Evolutionary conservation across 2,329 filamentous ascomycete species (phyloP), one percentile per base, ranked within the genome.

Genomic region (Trichothecium sympodiale): DNA sequence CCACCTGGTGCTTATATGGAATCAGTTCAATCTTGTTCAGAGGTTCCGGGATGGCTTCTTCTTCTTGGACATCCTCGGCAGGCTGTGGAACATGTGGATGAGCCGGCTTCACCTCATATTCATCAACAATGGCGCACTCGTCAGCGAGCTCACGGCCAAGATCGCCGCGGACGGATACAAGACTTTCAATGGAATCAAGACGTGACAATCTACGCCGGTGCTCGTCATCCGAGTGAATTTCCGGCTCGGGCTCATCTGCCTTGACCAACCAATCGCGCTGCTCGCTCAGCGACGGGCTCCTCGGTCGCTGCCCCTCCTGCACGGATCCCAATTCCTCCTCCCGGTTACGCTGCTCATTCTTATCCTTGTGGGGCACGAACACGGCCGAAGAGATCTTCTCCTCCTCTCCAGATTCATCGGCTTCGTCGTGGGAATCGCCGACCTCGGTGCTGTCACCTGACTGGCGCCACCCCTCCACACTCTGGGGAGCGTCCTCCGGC

Each of bases 1-100:
- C 91, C 37, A 98, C 91, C 60, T 98, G 91, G 60, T 98, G 91
- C 46, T 86, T 85, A 60, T 95, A 98, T 2, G 91, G 91, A 50
- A 95, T 94, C 41, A 98, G 69, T 57, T 96, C 88, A 46, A 98
- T 94, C 20, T 89, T 89, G 43, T 89, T 85, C 18, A 94, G 68
- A 3, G 88, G 86, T 45, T 70, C 58, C 54, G 70, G 64, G 44
- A 69, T 49, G 15, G 35, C 20, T 20, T 42, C 33, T 5, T 52
- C 60, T 53, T 74, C 64, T 43, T 54, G 60, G 48, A 47, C 43
- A 36, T 25, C 20, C 20, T 25, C 20, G 10, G 20, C 20, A 6
- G 10, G 6, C 6, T 6, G 20, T 25, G 20, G 20, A 25, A 10
- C 6, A 6, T 25, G 20, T 25, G 20, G 20, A 32, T 40, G 34